Percentiles rank a stretch among this genome's conserved stretches.
Conservation (phyloP, 345 rosid species). For the Citrus reticulata region DNA sequence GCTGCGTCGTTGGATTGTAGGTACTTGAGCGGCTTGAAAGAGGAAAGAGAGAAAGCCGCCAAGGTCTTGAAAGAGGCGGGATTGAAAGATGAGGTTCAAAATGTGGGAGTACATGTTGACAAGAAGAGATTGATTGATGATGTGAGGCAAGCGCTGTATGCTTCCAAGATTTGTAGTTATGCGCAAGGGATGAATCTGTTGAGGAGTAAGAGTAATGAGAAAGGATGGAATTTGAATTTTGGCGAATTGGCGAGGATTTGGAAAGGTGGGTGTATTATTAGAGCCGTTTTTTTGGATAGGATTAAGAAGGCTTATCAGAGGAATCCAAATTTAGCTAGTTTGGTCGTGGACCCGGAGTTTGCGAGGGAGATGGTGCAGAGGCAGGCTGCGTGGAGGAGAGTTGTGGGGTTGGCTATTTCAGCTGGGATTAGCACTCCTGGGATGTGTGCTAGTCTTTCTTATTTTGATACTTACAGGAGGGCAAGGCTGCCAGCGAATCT, state of each 20-base stretch:
- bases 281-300: constrained; percentile 96
- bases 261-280: constrained; percentile 97
- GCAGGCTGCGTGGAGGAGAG: constrained; percentile 99
- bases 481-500: constrained; percentile 86
- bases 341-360: constrained; percentile 92
- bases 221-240: constrained; percentile 78
- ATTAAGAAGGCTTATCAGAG: constrained; percentile 95
- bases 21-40: constrained; percentile 90
- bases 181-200: constrained; percentile 96
- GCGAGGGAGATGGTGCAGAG: constrained; percentile 97
- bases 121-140: constrained; percentile 91
- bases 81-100: constrained; percentile 62
- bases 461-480: constrained; percentile 92
- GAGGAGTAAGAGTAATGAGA: constrained; percentile 84
- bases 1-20: constrained; percentile 93
- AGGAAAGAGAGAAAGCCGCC: constrained; percentile 72
- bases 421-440: constrained; percentile 97
- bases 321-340: constrained; percentile 78
- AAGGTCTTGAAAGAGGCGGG: constrained; percentile 71
- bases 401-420: constrained; percentile 81
- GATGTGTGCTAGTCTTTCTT: constrained; percentile 93
- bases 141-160: constrained; percentile 89
- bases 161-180: constrained; percentile 91
- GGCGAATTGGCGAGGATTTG: constrained; percentile 93
- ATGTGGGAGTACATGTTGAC: constrained; percentile 43